A percentile compares a stretch with the other conserved stretches of the same genome.
Evolutionary conservation across 331 rosid genomes (phyloP).

Genomic region (Erythrophleum ivorense): DNA sequence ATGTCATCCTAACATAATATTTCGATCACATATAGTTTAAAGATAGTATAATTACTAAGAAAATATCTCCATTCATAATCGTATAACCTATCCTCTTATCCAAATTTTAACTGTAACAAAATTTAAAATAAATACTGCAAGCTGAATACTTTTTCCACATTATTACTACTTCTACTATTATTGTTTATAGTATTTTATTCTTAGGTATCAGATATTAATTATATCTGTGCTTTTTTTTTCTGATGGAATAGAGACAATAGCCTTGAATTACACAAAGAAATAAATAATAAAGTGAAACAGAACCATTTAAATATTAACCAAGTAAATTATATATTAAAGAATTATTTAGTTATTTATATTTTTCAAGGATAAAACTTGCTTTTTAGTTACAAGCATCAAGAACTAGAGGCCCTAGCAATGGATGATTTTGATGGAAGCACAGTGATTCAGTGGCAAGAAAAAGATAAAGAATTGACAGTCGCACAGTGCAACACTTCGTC

Average conservation of each 20-base stretch:
- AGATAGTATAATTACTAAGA: not conserved
- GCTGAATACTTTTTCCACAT: not conserved
- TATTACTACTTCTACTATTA: no score
- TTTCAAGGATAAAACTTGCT: not conserved
- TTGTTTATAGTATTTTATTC: no score
- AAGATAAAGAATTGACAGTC: constrained; percentile 15
- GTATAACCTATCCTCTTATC: not conserved
- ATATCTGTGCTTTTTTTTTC: no score
- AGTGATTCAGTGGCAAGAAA: not conserved
- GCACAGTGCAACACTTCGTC: not conserved
- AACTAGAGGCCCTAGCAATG: not conserved
- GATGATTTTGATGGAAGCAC: not conserved
- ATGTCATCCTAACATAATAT: not conserved
- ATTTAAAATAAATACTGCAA: not conserved
- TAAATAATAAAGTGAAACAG: not conserved
- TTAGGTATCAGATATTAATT: no score
- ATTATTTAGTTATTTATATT: no score
- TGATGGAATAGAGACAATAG: not conserved
- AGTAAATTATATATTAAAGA: no score
- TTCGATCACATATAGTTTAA: not conserved
- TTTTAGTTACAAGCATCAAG: not conserved
- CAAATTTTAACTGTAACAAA: not conserved
- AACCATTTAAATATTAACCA: not conserved
- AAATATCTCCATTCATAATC: not conserved
- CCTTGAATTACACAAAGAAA: not conserved